Conservation (phyloP, 345 rosid species). For the Microcos paniculata region DNA sequence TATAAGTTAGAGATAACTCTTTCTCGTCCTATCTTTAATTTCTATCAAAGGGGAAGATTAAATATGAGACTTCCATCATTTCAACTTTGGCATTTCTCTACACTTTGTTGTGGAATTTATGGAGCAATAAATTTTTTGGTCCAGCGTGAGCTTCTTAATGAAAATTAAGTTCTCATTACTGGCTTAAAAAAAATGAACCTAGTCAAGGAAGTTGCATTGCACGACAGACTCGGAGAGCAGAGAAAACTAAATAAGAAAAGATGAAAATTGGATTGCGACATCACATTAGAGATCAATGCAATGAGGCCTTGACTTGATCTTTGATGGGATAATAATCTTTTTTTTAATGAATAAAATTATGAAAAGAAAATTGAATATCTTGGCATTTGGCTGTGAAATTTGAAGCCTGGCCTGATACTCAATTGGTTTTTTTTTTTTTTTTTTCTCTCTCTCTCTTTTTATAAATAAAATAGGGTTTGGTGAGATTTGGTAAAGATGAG, state of each 20-base stretch:
- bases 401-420: background rate
- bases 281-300: background rate
- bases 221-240: background rate
- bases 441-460: background rate
- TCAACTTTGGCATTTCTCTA: background rate
- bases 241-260: background rate
- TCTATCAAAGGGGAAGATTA: background rate
- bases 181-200: too few species aligned
- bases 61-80: background rate
- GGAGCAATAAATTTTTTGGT: background rate
- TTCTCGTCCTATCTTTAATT: background rate
- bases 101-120: background rate
- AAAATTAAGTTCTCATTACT: background rate
- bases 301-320: background rate
- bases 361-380: background rate
- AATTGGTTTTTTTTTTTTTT: background rate
- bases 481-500: background rate
- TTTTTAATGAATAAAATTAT: background rate
- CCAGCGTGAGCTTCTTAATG: background rate
- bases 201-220: constrained; percentile 7
- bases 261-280: background rate
- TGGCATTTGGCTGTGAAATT: background rate
- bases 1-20: too few species aligned
- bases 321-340: background rate
- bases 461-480: background rate